Conservation (phyloP, 2,329 filamentous ascomycete species). For the Hirsutella rhossiliensis region DNA sequence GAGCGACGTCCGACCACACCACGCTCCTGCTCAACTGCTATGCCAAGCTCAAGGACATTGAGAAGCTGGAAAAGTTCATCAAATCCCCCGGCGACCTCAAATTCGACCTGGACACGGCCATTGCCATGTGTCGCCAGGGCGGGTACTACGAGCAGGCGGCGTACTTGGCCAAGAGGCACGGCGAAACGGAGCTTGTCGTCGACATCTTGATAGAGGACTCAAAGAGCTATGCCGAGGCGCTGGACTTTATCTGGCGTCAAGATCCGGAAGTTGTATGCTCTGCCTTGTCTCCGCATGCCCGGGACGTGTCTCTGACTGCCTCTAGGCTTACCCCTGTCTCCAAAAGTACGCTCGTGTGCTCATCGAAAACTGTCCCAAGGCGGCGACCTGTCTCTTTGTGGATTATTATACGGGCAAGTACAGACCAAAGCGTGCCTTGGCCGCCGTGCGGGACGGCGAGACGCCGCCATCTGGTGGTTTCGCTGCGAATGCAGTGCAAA, state of each 20-base stretch:
- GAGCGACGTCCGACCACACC: conserved; percentile 88
- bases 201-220: conserved; percentile 95
- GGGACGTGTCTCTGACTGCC: conserved; percentile 15
- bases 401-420: conserved; percentile 90
- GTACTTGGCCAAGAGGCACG: conserved; percentile 87
- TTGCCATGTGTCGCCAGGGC: conserved; percentile 92
- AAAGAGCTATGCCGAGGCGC: conserved; percentile 75
- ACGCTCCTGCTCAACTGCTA: conserved; percentile 94
- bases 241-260: conserved; percentile 83
- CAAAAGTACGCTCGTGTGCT: conserved; percentile 94
- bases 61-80: conserved; percentile 93
- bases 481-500: conserved; percentile 65
- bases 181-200: conserved; percentile 85
- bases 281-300: neutral
- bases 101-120: conserved; percentile 94
- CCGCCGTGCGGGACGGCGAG: conserved; percentile 20
- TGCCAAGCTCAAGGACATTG: conserved; percentile 92
- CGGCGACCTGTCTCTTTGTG: conserved; percentile 80
- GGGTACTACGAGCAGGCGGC: conserved; percentile 96
- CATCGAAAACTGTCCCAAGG: conserved; percentile 71
- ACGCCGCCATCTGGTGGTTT: conserved; percentile 30
- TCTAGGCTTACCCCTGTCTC: conserved; percentile 69
- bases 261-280: conserved; percentile 60
- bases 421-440: conserved; percentile 53
- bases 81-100: conserved; percentile 89